Base-by-base conservation (phyloP, 495 filamentous ascomycete genomes). In the Lentithecium fluviatile region DNA sequence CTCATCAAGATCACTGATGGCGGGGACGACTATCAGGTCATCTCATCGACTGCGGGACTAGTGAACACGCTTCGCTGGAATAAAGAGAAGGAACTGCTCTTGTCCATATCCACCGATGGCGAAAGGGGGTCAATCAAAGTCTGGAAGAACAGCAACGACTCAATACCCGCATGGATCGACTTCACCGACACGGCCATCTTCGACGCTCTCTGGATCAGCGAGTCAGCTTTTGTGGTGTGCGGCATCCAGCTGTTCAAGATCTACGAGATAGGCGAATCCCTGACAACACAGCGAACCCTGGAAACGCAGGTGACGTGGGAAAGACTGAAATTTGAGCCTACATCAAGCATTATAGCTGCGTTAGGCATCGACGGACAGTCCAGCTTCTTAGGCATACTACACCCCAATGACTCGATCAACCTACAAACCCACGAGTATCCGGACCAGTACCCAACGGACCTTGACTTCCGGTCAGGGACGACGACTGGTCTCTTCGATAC, bases 131-230 rank as follows among this genome's bases (percentile, higher is more conserved):
- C 47, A 21, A 60, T 65, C 29, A 60, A 58, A 24, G 66, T 63
- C 24, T 65, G 64, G 57, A 54, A 64, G n/a, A 47, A 71, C 38
- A 49, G 59, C 32, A 29, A 40, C 12, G 60, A 61, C 15, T 29
- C 24, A 7, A 46, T 64, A 11, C 65, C 65, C 6, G 58, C 56
- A 36, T 60, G 49, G 47, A 52, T 55, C 2, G 60, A 47, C 42
- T 60, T 46, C 11, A 63, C 65, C 6, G 60, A 70, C 2, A 50
- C 32, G 7, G 48, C 52, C 7, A 56, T 71, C 7, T 48, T 68
- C 13, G 72, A 74, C 45, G 72, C 65, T 11, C 43, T 53, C 12
- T 71, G 69, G 69, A 57, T 60, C n/a, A 54, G 54, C 26, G 68
- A 70, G 2, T 47, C 56, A 0, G 23, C 25, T 0, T 71, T 74